Evolutionary conservation across 1,284 basidiomycete species (phyloP).

Genomic region (Cystobasidium slooffiae): DNA sequence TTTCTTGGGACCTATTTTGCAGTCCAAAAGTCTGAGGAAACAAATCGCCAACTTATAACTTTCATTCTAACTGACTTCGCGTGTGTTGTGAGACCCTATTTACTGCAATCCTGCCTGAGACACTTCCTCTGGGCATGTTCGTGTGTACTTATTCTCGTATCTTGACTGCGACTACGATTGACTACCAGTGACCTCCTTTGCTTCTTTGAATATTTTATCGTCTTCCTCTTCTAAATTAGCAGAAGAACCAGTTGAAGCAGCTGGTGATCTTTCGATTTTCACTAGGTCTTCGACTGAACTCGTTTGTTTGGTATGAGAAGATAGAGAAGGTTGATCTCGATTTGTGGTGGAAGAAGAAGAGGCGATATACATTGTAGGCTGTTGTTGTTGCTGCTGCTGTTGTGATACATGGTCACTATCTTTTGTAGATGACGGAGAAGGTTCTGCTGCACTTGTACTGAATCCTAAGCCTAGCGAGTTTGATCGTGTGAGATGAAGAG

Average conservation of each 20-base stretch:
- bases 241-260: slow-evolving; percentile 18
- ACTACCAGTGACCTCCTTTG: slow-evolving; percentile 10
- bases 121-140: too few species aligned
- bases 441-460: neutral
- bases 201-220: slow-evolving; percentile 15
- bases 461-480: slow-evolving; percentile 38
- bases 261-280: slow-evolving; percentile 8
- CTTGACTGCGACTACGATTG: too few species aligned
- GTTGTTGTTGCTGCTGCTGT: neutral
- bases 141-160: too few species aligned
- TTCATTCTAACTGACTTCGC: too few species aligned
- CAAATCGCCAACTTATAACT: too few species aligned
- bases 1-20: too few species aligned
- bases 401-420: neutral
- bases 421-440: neutral
- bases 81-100: too few species aligned
- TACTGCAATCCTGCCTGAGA: too few species aligned
- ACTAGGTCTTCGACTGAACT: slow-evolving; percentile 11
- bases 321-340: too few species aligned
- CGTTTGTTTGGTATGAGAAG: neutral
- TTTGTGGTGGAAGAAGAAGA: neutral
- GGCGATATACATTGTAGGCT: slow-evolving; percentile 13
- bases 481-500: slow-evolving; percentile 15
- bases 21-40: too few species aligned
- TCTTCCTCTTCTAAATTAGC: slow-evolving; percentile 34